phyloP scores from a whole-genome alignment of 768 basidiomycete genomes.

The Podaxis pistillaris region DNA sequence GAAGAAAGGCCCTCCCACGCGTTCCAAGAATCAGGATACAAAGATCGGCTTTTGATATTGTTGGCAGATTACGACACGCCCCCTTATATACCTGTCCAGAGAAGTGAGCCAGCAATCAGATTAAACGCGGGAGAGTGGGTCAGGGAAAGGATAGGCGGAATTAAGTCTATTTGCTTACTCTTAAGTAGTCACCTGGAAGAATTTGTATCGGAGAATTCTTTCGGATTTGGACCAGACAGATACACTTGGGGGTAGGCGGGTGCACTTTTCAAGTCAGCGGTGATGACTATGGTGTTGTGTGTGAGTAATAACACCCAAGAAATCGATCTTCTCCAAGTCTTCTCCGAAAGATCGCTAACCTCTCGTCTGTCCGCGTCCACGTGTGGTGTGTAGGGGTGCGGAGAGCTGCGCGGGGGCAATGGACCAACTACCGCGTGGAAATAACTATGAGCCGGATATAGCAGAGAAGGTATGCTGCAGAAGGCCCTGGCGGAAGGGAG shows the following conservation, averaged over 20 bases:
- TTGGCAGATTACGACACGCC: constrained; percentile 8
- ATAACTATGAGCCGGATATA: background rate
- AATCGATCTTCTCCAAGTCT: background rate
- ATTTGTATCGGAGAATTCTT: background rate
- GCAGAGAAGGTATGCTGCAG: background rate
- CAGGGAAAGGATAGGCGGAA: background rate
- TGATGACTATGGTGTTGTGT: background rate
- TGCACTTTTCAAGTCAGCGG: background rate
- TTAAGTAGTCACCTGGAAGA: background rate
- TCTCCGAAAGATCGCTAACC: constrained; percentile 5
- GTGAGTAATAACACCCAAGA: background rate
- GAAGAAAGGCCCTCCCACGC: constrained; percentile 1
- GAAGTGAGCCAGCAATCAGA: background rate
- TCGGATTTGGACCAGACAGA: background rate
- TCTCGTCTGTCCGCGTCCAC: background rate
- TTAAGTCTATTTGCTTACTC: background rate
- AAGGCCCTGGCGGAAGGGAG: background rate
- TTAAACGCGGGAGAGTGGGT: background rate
- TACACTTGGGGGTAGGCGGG: background rate
- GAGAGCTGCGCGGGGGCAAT: constrained; percentile 1
- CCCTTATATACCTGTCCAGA: background rate
- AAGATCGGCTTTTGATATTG: background rate
- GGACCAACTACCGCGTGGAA: background rate
- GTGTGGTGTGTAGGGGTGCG: background rate
- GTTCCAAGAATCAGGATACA: constrained; percentile 1